Conservation (phyloP, 148 eudicot species). For the Persicaria maculosa region DNA sequence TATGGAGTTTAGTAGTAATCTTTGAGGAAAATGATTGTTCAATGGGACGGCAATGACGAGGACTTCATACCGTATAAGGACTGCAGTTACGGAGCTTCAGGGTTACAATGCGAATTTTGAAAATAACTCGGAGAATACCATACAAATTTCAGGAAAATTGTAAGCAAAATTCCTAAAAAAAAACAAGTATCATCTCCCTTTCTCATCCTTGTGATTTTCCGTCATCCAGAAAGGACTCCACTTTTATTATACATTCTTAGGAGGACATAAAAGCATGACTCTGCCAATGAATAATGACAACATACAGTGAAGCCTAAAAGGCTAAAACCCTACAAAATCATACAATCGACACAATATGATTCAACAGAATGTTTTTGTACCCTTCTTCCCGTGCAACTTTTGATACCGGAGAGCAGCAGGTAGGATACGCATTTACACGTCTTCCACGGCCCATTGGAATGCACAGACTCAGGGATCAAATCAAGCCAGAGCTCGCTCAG, state of each 20-base stretch:
- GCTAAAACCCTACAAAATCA: slow-evolving; percentile 10
- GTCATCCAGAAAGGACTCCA: not conserved
- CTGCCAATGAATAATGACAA: not conserved
- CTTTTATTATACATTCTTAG: slow-evolving; percentile 7
- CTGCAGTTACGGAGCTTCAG: no score
- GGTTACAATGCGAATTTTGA: no score
- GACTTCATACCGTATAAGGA: no score
- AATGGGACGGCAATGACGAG: no score
- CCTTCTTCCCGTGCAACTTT: not conserved
- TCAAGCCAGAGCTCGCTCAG: not conserved
- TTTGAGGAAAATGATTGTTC: no score
- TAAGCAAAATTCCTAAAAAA: no score
- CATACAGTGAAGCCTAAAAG: not conserved
- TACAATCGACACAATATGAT: slow-evolving; percentile 5
- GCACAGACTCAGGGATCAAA: not conserved
- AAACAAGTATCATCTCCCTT: no score
- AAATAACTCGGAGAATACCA: no score
- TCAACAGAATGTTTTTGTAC: not conserved
- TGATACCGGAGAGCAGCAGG: not conserved
- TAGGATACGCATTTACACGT: not conserved
- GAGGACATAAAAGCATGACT: not conserved
- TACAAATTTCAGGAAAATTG: no score
- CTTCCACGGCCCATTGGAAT: not conserved
- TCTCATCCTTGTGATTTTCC: no score
- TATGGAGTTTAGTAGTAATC: no score